A percentile compares a stretch with the other conserved stretches of the same genome.
Conservation (phyloP, 805 yeast species). For the Metschnikowia santaceciliae region DNA sequence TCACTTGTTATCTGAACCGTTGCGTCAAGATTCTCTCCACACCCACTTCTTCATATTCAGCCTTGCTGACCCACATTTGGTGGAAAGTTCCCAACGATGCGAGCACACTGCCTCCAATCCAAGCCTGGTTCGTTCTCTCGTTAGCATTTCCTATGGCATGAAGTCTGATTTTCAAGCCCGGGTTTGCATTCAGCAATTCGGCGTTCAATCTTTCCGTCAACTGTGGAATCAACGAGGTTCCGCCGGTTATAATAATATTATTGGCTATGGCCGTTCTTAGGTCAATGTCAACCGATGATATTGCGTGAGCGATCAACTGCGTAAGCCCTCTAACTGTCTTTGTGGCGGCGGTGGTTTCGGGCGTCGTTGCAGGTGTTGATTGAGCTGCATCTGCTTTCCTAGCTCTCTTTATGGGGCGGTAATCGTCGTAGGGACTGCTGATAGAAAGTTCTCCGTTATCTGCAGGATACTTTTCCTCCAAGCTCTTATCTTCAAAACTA, state of each 20-base stretch:
- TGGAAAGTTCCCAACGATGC: slow-evolving; percentile 91
- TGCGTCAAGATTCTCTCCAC: slow-evolving; percentile 73
- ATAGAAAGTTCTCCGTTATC: slow-evolving; percentile 52
- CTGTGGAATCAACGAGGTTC: slow-evolving; percentile 76
- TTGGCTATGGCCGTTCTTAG: slow-evolving; percentile 82
- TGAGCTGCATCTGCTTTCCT: slow-evolving; percentile 39
- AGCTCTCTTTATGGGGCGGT: slow-evolving; percentile 67
- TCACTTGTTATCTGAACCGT: slow-evolving; percentile 60
- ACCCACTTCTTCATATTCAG: slow-evolving; percentile 86
- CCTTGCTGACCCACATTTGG: slow-evolving; percentile 87
- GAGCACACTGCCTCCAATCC: slow-evolving; percentile 91
- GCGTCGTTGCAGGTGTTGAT: slow-evolving; percentile 23
- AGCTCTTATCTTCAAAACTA: slow-evolving; percentile 24
- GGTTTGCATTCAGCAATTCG: slow-evolving; percentile 66
- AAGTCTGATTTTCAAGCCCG: slow-evolving; percentile 81
- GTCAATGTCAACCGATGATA: slow-evolving; percentile 69
- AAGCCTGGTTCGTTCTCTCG: slow-evolving; percentile 77
- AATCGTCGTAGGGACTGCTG: slow-evolving; percentile 52
- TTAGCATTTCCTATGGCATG: slow-evolving; percentile 74
- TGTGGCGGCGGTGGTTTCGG: slow-evolving; percentile 12
- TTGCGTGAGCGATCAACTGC: slow-evolving; percentile 54
- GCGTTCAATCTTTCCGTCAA: slow-evolving; percentile 69
- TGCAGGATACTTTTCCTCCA: slow-evolving; percentile 27
- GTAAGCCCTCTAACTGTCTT: slow-evolving; percentile 47
- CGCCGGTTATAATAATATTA: slow-evolving; percentile 84